Conservation (phyloP, 2,329 filamentous ascomycete species). For the Xylaria multiplex region DNA sequence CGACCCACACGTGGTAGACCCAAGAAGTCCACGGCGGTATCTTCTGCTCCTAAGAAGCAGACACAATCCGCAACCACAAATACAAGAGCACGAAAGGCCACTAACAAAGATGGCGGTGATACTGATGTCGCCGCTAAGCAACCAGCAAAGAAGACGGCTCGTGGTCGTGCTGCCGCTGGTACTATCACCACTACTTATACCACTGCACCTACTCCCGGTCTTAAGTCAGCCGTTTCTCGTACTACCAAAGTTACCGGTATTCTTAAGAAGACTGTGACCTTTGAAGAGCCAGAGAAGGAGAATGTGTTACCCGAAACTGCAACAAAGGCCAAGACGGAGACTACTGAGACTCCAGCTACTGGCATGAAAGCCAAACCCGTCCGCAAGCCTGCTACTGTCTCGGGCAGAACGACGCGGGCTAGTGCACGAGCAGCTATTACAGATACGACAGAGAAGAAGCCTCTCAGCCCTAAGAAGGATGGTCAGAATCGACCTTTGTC, state of each 20-base stretch:
- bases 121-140: constrained; percentile 42
- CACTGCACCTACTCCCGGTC: constrained; percentile 48
- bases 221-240: constrained; percentile 55
- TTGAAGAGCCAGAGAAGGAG: constrained; percentile 73
- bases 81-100: constrained; percentile 48
- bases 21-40: constrained; percentile 51
- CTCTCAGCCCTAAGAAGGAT: constrained; percentile 73
- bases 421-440: constrained; percentile 49
- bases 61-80: constrained; percentile 46
- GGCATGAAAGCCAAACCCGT: constrained; percentile 60
- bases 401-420: constrained; percentile 51
- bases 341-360: constrained; percentile 47
- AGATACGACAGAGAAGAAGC: constrained; percentile 56
- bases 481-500: constrained; percentile 62
- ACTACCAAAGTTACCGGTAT: constrained; percentile 40
- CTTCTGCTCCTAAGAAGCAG: constrained; percentile 36
- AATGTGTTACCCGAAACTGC: constrained; percentile 60
- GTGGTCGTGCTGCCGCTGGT: constrained; percentile 51
- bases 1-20: constrained; percentile 41
- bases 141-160: constrained; percentile 52
- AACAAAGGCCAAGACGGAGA: constrained; percentile 51
- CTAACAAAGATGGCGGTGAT: constrained; percentile 42
- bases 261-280: constrained; percentile 69
- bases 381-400: constrained; percentile 56
- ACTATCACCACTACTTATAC: constrained; percentile 51